Evolutionary conservation across 75 land plant genomes (phyloP), one percentile per base, ranked within the genome.

Genomic region (Ceratopteris richardii): DNA sequence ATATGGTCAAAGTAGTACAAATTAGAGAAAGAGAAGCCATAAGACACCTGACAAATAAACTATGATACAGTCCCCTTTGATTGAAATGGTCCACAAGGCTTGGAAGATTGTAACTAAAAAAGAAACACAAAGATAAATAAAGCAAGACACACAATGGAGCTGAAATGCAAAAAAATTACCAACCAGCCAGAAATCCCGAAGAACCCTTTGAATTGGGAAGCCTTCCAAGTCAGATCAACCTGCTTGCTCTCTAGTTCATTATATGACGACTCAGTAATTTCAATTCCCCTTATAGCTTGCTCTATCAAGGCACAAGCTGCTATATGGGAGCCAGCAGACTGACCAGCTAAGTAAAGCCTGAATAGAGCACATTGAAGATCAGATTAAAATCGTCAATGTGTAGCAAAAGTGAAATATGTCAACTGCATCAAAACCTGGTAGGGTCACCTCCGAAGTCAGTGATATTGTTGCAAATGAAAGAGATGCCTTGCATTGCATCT

Each of bases 251-350:
- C 37, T 4, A 3, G 9, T 33, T 2, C 28, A 19, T 52, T 9
- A 13, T 4, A 24, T 52, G 54, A 26, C 28, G 4, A 25, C 14
- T 52, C 5, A 29, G 29, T 75, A 20, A 58, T 21, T 37, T 57
- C 44, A 22, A 63, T 28, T 62, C 86, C 87, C 62, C 81, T 81
- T 37, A 75, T 73, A 31, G 96, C 98, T 67, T 89, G 98, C 57
- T 78, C 68, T 40, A 89, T 37, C 12, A 94, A 77, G 54, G 87
- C 67, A 66, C 96, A 89, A 31, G 98, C 80, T 37, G 85, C 84
- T 71, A 94, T 79, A 73, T 94, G 98, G 51, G 90, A 85, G 47
- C 98, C 98, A 36, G 98, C 98, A 30, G 98, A 94, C 63, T 94
- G 98, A 24, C 98, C 98, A 74, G 82, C 88, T 44, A 94, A 60